Percentiles rank a stretch among this genome's conserved stretches.
Evolutionary conservation across 345 rosid species (phyloP).

Genomic region (Brassica rapa): DNA sequence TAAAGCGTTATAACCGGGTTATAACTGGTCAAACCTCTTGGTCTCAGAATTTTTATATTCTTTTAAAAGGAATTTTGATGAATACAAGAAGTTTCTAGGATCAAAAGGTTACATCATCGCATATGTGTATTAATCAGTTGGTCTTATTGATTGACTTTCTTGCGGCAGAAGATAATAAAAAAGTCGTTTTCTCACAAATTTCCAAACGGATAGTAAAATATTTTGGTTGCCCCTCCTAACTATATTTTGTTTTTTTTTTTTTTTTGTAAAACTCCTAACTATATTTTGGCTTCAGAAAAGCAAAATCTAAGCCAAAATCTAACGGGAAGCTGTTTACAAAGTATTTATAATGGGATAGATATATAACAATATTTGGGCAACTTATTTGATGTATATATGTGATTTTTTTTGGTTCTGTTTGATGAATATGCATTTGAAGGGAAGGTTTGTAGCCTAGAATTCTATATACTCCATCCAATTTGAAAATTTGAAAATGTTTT

Average conservation of each 20-base stretch:
- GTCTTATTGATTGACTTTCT: conserved; percentile 30
- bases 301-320: background rate
- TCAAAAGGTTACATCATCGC: background rate
- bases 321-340: too few species aligned
- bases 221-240: too few species aligned
- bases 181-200: background rate
- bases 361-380: background rate
- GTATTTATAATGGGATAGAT: background rate
- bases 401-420: too few species aligned
- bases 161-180: background rate
- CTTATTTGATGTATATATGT: background rate
- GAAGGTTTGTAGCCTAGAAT: too few species aligned
- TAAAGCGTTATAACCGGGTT: conserved; percentile 10
- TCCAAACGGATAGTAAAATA: background rate
- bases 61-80: background rate
- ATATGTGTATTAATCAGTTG: conserved; percentile 12
- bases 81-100: conserved; percentile 29
- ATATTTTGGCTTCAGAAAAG: too few species aligned
- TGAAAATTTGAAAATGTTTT: too few species aligned
- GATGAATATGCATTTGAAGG: too few species aligned
- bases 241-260: too few species aligned
- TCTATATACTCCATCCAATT: too few species aligned
- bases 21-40: conserved; percentile 23
- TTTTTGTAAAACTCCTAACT: too few species aligned
- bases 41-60: conserved; percentile 1